These are phyloP conservation scores for Phytophthora idaei DNA, from an alignment of 352 stramenopile species.

Conservation along the genomic window DNA sequence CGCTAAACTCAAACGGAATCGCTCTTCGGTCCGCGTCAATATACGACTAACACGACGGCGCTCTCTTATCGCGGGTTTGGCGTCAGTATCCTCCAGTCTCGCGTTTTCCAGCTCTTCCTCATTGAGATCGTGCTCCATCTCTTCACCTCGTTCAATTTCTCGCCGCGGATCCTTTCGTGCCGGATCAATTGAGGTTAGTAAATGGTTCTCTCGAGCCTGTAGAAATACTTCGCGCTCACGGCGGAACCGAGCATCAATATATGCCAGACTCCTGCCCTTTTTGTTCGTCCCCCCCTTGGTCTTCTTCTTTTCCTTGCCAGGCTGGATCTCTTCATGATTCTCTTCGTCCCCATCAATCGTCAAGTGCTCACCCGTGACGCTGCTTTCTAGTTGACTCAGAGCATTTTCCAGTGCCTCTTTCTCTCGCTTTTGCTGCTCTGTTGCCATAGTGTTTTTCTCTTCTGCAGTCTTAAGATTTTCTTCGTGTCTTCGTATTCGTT, in stretches of 20 bases:
- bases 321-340: conserved; percentile 12
- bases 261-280: conserved; percentile 48
- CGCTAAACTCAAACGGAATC: conserved; percentile 37
- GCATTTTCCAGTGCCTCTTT: conserved; percentile 47
- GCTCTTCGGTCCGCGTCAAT: conserved; percentile 46
- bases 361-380: conserved; percentile 63
- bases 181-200: conserved; percentile 50
- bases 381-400: conserved; percentile 52
- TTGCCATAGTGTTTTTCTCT: conserved; percentile 19
- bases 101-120: conserved; percentile 57
- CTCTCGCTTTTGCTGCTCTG: conserved; percentile 32
- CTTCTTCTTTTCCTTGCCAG: conserved; percentile 18
- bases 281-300: conserved; percentile 13
- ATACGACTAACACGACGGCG: conserved; percentile 65
- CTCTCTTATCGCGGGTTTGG: conserved; percentile 42
- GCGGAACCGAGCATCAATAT: conserved; percentile 65
- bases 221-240: conserved; percentile 68
- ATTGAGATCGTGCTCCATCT: conserved; percentile 47
- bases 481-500: conserved; percentile 53
- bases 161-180: conserved; percentile 28
- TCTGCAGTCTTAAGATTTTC: conserved; percentile 32
- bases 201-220: conserved; percentile 36
- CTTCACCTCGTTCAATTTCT: conserved; percentile 53
- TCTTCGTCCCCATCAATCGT: conserved; percentile 26
- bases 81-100: conserved; percentile 52